Base-by-base conservation (phyloP, 2,329 filamentous ascomycete genomes). In the Apiospora marii region DNA sequence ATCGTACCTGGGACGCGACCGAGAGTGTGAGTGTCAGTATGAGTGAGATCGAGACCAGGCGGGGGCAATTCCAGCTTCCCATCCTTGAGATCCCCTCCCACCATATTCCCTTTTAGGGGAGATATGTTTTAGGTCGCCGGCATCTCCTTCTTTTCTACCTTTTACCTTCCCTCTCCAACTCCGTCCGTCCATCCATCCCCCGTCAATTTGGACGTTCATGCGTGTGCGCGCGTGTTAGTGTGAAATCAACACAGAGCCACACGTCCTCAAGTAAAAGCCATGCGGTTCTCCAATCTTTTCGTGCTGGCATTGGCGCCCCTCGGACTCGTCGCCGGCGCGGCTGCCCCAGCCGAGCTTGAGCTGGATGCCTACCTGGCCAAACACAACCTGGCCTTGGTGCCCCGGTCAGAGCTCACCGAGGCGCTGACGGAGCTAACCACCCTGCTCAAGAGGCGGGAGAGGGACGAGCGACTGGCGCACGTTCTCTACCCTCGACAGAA, bases 391-490 rank as follows among this genome's bases (percentile, higher is more conserved):
- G 84, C 82, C 41, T 76, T 86, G 69, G 84, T 85, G 10, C 84
- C 84, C 46, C 80, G 83, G n/a, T 84, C 83, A 67, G 84, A 86
- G 71, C 82, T 86, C 71, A 84, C 84, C n/a, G 84, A 85, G 58
- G 83, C 82, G 1, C 73, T 86, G 22, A 82, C 81, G 7, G 84
- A 86, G 75, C 81, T 86, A 71, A 85, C 82, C 53, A 76, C 76
- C 8, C 77, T 86, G 27, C 82, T 86, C 43, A 81, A 79, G 67
- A 81, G 78, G 67, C 77, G 78, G 43, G 76, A 78, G 34, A 70
- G 48, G 37, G 68, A 70, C 4, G 46, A 51, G 68, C 46, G 68
- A 1, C 73, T 69, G 10, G 76, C 77, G 22, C 58, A 64, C 10
- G 58, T 64, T 30, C 71, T 81, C 71, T 80, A 78, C 61, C 76